phyloP scores from a whole-genome alignment of 768 basidiomycete genomes.

The Leccinum imitatum region DNA sequence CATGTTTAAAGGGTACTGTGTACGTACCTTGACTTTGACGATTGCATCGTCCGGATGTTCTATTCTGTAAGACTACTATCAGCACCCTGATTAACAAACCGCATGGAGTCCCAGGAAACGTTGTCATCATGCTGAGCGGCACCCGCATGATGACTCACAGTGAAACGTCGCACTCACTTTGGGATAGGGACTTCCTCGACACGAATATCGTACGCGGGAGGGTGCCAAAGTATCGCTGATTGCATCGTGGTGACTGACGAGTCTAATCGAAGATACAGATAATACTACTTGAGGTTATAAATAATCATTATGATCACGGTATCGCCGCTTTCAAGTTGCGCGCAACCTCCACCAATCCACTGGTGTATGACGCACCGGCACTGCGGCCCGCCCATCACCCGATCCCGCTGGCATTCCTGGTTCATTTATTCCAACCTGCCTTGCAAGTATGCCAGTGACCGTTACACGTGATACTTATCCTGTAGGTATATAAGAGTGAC shows the following conservation, averaged over 20 bases:
- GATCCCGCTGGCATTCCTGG: too few species aligned
- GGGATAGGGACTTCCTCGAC: constrained; percentile 64
- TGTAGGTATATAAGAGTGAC: too few species aligned
- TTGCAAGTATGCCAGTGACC: too few species aligned
- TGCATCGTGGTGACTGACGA: constrained; percentile 14
- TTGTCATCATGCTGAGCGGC: not conserved
- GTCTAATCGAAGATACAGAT: too few species aligned
- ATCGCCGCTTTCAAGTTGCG: not conserved
- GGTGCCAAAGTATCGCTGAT: constrained; percentile 54
- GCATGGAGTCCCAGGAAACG: not conserved
- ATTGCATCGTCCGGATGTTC: constrained; percentile 76
- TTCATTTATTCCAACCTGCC: too few species aligned
- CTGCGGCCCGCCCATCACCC: too few species aligned
- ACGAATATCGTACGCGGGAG: constrained; percentile 67
- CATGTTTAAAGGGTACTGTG: not conserved
- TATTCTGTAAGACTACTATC: constrained; percentile 43
- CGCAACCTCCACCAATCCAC: too few species aligned
- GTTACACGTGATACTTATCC: too few species aligned
- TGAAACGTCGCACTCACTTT: constrained; percentile 33
- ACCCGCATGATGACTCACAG: too few species aligned
- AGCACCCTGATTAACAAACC: not conserved
- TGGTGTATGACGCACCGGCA: too few species aligned
- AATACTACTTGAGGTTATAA: not conserved
- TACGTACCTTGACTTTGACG: constrained; percentile 63
- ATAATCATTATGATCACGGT: not conserved